Percentiles rank a stretch among this genome's conserved stretches.
phyloP scores from a whole-genome alignment of 305 asterid species.

The Fraxinus ornus region DNA sequence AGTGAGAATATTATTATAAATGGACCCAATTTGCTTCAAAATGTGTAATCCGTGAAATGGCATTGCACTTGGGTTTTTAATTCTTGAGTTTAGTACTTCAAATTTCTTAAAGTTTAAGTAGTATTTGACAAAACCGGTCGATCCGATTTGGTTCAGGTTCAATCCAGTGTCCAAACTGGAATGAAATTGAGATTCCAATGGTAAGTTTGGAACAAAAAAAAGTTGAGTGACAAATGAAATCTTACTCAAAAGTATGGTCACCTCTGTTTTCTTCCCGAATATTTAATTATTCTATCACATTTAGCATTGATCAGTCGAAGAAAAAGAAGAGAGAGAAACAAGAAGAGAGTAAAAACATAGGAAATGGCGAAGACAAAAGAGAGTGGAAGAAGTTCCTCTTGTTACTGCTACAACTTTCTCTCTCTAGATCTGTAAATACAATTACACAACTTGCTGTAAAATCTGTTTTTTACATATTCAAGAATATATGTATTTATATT shows the following conservation, averaged over 20 bases:
- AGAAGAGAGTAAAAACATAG: conserved; percentile 38
- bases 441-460: conserved; percentile 18
- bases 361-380: conserved; percentile 67
- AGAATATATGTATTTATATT: background rate
- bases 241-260: background rate
- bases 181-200: background rate
- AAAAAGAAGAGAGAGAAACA: conserved; percentile 21
- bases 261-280: background rate
- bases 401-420: conserved; percentile 39
- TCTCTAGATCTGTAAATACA: conserved; percentile 59
- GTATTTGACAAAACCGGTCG: background rate
- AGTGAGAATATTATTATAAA: background rate
- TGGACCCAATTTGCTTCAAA: background rate
- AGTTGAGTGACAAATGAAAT: background rate
- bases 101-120: too few relatives aligned
- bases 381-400: conserved; percentile 44
- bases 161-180: background rate
- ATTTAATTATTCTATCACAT: conserved; percentile 7
- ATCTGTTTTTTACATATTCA: conserved; percentile 21
- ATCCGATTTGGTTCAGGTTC: background rate
- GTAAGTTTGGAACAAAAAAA: conserved; percentile 13
- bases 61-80: background rate
- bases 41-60: background rate
- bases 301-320: conserved; percentile 34
- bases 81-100: background rate